phyloP scores from a whole-genome alignment of 208 protist species.

The Leptomonas pyrrhocoris region DNA sequence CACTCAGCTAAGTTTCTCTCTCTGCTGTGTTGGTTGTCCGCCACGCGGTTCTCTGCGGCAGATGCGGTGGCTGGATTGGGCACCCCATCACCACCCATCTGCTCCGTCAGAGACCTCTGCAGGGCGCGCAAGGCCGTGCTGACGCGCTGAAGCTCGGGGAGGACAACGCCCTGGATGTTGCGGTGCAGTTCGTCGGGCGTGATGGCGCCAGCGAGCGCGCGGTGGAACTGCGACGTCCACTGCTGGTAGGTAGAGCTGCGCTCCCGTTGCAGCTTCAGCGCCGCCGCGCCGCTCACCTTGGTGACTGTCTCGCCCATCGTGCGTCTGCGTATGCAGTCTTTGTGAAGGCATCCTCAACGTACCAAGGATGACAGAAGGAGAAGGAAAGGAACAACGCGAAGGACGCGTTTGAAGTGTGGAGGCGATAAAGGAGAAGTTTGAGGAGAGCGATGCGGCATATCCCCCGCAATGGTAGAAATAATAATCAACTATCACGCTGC shows the following conservation, averaged over 20 bases:
- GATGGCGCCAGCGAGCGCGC: constrained; percentile 47
- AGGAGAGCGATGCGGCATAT: too few species aligned
- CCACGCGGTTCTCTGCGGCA: background rate
- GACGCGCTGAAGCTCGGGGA: constrained; percentile 62
- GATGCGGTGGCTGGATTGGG: too few species aligned
- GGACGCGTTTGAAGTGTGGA: too few species aligned
- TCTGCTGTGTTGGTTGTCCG: background rate
- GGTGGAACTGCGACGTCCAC: constrained; percentile 60
- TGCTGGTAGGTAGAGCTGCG: constrained; percentile 68
- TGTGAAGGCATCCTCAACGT: too few species aligned
- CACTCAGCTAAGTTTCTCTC: constrained; percentile 25
- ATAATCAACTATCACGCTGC: too few species aligned
- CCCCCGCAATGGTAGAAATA: too few species aligned
- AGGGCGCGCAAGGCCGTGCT: constrained; percentile 55
- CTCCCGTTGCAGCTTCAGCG: constrained; percentile 55
- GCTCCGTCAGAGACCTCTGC: constrained; percentile 27
- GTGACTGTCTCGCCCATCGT: background rate
- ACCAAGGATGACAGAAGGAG: too few species aligned
- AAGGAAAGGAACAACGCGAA: too few species aligned
- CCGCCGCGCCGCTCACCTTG: constrained; percentile 10
- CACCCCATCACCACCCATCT: background rate
- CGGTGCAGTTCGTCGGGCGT: constrained; percentile 44
- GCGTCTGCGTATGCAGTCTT: too few species aligned
- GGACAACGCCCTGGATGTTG: constrained; percentile 43
- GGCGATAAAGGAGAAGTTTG: too few species aligned